A percentile compares a stretch with the other conserved stretches of the same genome.
These are phyloP conservation scores for Ceratocystis eucalypticola DNA, from an alignment of 2,329 filamentous ascomycete genomes.

Conservation along the genomic window DNA sequence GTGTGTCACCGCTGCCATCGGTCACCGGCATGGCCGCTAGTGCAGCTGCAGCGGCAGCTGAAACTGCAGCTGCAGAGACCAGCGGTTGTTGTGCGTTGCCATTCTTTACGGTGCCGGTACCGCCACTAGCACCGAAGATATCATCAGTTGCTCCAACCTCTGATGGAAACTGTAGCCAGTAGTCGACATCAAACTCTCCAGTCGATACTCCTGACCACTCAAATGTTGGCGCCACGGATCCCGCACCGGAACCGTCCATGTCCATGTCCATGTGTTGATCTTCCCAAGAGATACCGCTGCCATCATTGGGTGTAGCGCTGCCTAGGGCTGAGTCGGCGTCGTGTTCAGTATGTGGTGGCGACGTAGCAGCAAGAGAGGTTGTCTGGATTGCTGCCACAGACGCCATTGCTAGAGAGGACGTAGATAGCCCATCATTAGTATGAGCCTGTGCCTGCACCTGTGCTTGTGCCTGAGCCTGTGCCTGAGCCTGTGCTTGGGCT, in stretches of 20 bases:
- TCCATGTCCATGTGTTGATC: slow-evolving; percentile 29
- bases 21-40: slow-evolving; percentile 1
- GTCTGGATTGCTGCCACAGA: slow-evolving; percentile 7
- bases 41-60: background rate
- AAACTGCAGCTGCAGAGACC: background rate
- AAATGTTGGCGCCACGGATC: slow-evolving; percentile 32
- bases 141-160: slow-evolving; percentile 33
- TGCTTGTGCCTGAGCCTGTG: background rate
- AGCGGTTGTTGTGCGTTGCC: background rate
- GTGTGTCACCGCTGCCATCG: background rate
- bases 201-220: slow-evolving; percentile 41
- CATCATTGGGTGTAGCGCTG: slow-evolving; percentile 33
- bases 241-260: slow-evolving; percentile 24
- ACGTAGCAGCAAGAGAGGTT: slow-evolving; percentile 20
- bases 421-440: background rate
- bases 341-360: slow-evolving; percentile 33
- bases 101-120: slow-evolving; percentile 8
- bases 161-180: slow-evolving; percentile 45
- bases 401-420: slow-evolving; percentile 6
- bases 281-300: slow-evolving; percentile 29
- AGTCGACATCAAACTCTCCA: slow-evolving; percentile 43
- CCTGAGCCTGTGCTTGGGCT: background rate
- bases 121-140: slow-evolving; percentile 27
- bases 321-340: slow-evolving; percentile 30
- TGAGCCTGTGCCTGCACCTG: background rate